Base-by-base conservation (phyloP, 371 early-diverging fungal species). In the Lichtheimia corymbifera region DNA sequence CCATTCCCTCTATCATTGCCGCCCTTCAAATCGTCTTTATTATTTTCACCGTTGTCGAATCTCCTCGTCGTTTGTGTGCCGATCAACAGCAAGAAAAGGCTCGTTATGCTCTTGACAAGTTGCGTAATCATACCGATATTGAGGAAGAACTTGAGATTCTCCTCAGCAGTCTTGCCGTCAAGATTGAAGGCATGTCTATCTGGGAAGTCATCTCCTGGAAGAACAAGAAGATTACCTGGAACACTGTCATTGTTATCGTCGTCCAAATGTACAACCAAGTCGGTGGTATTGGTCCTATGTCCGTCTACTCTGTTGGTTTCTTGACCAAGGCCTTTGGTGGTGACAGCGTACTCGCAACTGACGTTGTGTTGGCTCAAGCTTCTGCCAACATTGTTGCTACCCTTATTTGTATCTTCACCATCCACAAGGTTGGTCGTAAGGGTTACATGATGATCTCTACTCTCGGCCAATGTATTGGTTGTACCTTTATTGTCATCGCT, bases 11-110 rank as follows among this genome's bases (percentile, higher is more conserved):
- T 7, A 73, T 86, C 2, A 64, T 93, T n/a, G 80, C 89, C 0
- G 54, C 83, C n/a, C 14, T 91, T 17, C 93, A 97, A 61, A 40
- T 85, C 2, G 27, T 83, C 5, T 41, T 62, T 14, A 27, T 93
- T 54, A 70, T 88, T 17, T 79, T 86, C 6, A 82, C 88, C 59
- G 86, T 87, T 22, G 88, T 89, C 5, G 96, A 95, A 73, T 91
- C 91, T 51, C 96, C 93, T 6, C 82, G 85, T 42, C 91, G 85
- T 51, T 73, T 91, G 35, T 80, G 83, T 43, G 73, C 82, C 17
- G 73, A 77, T 59, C 77, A 79, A 20, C 54, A 78, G 50, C 66
- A 72, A 28, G 81, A 87, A 35, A 83, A 87, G 17, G 85, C 86
- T 30, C 65, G 68, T 25, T 62, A 50, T 49, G 73, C 86, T 12